These are phyloP conservation scores for Patellaria atrata DNA, from an alignment of 495 filamentous ascomycete genomes.

Conservation along the genomic window DNA sequence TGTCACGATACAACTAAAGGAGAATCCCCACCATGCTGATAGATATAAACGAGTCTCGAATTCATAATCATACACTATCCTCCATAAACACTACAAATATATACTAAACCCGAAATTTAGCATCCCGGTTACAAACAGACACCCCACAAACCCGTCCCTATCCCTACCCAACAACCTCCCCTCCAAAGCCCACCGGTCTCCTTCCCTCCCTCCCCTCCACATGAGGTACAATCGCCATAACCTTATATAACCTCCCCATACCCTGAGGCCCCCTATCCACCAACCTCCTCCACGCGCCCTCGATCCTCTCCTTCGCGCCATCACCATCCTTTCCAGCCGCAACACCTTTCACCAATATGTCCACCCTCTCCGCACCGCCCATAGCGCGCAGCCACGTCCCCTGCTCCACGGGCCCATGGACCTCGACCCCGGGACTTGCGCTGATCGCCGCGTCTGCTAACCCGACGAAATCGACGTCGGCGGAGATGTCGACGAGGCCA, in stretches of 20 bases:
- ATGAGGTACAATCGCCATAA: constrained; percentile 76
- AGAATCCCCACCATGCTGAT: too few relatives aligned
- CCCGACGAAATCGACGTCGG: constrained; percentile 81
- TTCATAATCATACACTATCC: too few relatives aligned
- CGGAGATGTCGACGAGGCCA: constrained; percentile 71
- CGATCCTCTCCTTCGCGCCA: constrained; percentile 39
- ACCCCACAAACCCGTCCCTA: too few relatives aligned
- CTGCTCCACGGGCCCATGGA: constrained; percentile 87
- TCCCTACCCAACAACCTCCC: too few relatives aligned
- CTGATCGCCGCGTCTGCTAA: constrained; percentile 66
- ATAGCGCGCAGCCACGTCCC: constrained; percentile 59
- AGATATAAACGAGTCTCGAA: too few relatives aligned
- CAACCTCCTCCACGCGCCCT: constrained; percentile 60
- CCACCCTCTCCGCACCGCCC: constrained; percentile 68
- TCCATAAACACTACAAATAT: too few relatives aligned
- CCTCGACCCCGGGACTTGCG: constrained; percentile 66
- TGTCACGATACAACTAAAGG: too few relatives aligned
- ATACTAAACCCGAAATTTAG: too few relatives aligned
- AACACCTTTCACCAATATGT: constrained; percentile 38
- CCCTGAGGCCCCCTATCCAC: constrained; percentile 62
- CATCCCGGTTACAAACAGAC: too few relatives aligned
- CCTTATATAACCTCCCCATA: constrained; percentile 94
- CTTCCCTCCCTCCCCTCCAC: constrained; percentile 57
- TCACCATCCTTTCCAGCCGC: constrained; percentile 9
- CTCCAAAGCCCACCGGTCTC: constrained; percentile 85